phyloP scores from a whole-genome alignment of 208 protist genomes.

The Phytomonas sp. region DNA sequence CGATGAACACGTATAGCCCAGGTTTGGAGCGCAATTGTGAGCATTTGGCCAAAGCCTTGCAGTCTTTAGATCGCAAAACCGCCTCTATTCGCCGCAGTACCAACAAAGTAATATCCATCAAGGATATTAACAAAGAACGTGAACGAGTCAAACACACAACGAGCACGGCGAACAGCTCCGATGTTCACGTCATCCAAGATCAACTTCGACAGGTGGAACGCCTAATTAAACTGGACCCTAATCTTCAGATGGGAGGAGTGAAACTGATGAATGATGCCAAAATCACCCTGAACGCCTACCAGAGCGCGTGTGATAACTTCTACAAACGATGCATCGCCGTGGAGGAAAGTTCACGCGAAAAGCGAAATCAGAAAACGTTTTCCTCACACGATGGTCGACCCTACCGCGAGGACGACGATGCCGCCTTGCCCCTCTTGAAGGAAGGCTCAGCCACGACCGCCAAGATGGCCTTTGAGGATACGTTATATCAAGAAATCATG shows the following conservation, averaged over 20 bases:
- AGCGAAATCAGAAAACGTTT: slow-evolving; percentile 11
- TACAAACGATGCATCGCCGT: slow-evolving; percentile 76
- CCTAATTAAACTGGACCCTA: slow-evolving; percentile 63
- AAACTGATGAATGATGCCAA: slow-evolving; percentile 75
- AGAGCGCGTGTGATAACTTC: slow-evolving; percentile 69
- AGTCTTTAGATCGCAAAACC: slow-evolving; percentile 53
- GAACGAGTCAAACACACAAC: slow-evolving; percentile 64
- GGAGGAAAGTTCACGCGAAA: slow-evolving; percentile 43
- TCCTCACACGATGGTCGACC: neutral
- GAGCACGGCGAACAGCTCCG: slow-evolving; percentile 36
- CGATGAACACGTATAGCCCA: slow-evolving; percentile 2
- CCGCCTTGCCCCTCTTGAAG: slow-evolving; percentile 2
- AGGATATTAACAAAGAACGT: slow-evolving; percentile 65
- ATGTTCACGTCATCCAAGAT: slow-evolving; percentile 70
- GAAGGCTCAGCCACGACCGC: slow-evolving; percentile 20
- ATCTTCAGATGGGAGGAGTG: slow-evolving; percentile 43
- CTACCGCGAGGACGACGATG: neutral
- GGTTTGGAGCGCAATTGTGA: slow-evolving; percentile 66
- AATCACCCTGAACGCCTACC: slow-evolving; percentile 50
- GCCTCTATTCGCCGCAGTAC: slow-evolving; percentile 60
- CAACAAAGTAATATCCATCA: slow-evolving; percentile 51
- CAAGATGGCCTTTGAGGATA: slow-evolving; percentile 52
- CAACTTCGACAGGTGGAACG: slow-evolving; percentile 56
- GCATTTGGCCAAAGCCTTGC: slow-evolving; percentile 41
- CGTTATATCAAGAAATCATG: slow-evolving; percentile 81